phyloP scores from a whole-genome alignment of 306 rosid genomes.

The Casuarina cunninghamiana region DNA sequence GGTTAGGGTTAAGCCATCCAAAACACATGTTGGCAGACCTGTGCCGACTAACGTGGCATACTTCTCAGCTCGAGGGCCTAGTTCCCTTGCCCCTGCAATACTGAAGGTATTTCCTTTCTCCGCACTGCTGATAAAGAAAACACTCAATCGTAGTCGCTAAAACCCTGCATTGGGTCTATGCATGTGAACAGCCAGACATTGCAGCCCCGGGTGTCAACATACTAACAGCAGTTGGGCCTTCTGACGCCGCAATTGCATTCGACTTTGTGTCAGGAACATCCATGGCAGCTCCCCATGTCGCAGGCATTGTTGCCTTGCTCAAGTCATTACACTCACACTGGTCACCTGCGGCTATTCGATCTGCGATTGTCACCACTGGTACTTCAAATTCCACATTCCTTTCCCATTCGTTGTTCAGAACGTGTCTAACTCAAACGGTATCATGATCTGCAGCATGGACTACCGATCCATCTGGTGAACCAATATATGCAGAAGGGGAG shows the following conservation, averaged over 20 bases:
- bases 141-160: not conserved
- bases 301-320: constrained; percentile 53
- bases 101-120: constrained; percentile 36
- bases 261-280: constrained; percentile 50
- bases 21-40: constrained; percentile 45
- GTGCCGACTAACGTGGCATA: constrained; percentile 37
- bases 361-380: constrained; percentile 59
- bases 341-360: constrained; percentile 59
- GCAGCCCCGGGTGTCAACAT: constrained; percentile 56
- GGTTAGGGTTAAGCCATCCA: constrained; percentile 37
- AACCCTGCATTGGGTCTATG: not conserved
- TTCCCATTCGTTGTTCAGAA: not conserved
- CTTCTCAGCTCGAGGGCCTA: constrained; percentile 62
- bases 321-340: constrained; percentile 45
- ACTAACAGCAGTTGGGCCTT: constrained; percentile 33
- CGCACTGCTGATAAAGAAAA: not conserved
- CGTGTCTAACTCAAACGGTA: not conserved
- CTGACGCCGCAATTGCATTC: constrained; percentile 19
- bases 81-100: constrained; percentile 43
- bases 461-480: constrained; percentile 43
- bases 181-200: constrained; percentile 47
- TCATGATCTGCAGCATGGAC: constrained; percentile 42
- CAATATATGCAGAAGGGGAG: constrained; percentile 43
- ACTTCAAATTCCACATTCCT: not conserved
- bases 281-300: constrained; percentile 55